Base-by-base conservation (phyloP, 2,329 filamentous ascomycete species). In the Cladophialophora psammophila region DNA sequence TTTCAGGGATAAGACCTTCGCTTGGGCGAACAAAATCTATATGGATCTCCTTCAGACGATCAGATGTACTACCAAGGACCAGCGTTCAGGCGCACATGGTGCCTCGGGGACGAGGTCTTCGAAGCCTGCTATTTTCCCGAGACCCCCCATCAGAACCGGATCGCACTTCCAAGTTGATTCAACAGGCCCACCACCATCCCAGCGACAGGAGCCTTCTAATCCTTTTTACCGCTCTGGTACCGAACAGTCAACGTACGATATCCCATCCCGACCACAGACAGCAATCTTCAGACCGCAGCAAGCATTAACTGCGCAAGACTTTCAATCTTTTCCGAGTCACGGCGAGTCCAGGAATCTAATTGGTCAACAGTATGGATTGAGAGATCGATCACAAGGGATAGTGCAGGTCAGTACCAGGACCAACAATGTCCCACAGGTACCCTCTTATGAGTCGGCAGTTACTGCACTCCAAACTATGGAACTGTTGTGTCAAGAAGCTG, bases 401-500 rank as follows among this genome's bases (percentile, higher is more conserved):
- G 35, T 18, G 35, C 59, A 61, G 12, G 18, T 54, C 12, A 42
- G 59, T 32, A 13, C 48, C 18, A 38, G 59, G 38, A 3, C 18
- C 18, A 15, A 32, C 12, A 54, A 35, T 32, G 15, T 18, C 5
- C 59, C 34, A 31, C 59, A 61, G 15, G 10, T 64, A 18, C 60
- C 66, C 18, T 63, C 64, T n/a, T 68, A 64, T 45, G 68, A 70
- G 35, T 66, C 66, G 70, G 92, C 92, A 8, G 86, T 84, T 55
- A 82, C 86, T 6, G 91, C 91, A 2, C 79, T 96, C 20, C 87
- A 91, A 42, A 87, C 93, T 74, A 83, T 97, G 20, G 88, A 87
- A 15, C 87, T 84, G 70, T 80, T 96, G 6, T 96, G 93, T 75
- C 88, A 91, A 73, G 90, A 94, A 76, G 92, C 90, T 74, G 86